Evolutionary conservation across 1,139 yeast species (phyloP).

Genomic region (Wickerhamomyces sp.): DNA sequence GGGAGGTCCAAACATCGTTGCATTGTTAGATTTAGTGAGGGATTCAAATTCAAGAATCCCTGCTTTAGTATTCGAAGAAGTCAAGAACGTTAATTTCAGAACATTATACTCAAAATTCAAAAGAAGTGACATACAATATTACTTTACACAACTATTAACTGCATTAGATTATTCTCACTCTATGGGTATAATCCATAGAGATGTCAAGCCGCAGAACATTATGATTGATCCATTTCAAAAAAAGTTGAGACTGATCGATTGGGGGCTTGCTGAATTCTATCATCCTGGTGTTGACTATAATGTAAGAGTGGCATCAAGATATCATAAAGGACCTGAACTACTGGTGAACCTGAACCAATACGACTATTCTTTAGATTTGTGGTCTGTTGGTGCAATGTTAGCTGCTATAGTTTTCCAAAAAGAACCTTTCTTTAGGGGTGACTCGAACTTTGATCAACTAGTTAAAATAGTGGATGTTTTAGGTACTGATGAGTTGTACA

Average conservation of each 20-base stretch:
- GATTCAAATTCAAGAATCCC: conserved; percentile 92
- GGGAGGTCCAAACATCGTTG: conserved; percentile 82
- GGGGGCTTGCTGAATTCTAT: conserved; percentile 98
- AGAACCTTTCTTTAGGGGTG: conserved; percentile 97
- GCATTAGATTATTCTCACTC: conserved; percentile 95
- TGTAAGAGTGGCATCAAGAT: conserved; percentile 96
- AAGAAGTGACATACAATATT: conserved; percentile 77
- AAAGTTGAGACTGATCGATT: conserved; percentile 81
- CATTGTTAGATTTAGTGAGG: conserved; percentile 78
- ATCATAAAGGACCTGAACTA: conserved; percentile 96
- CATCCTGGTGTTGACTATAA: conserved; percentile 94
- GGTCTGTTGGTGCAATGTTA: conserved; percentile 97
- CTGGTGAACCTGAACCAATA: conserved; percentile 90
- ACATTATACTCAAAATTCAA: conserved; percentile 86
- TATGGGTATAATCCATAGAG: conserved; percentile 98
- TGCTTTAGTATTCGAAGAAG: conserved; percentile 86
- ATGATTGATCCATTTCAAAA: conserved; percentile 89
- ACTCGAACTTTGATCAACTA: conserved; percentile 92
- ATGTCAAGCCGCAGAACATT: conserved; percentile 96
- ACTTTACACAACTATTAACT: conserved; percentile 81
- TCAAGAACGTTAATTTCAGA: conserved; percentile 88
- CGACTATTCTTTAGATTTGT: conserved; percentile 90
- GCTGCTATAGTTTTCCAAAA: conserved; percentile 96
- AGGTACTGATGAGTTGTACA: conserved; percentile 81
- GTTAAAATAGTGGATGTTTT: conserved; percentile 91